Evolutionary conservation across 225 moss, liverwort and hornwort genomes (phyloP), one percentile per base, ranked within the genome.

Genomic region (Anthoceros angustus): DNA sequence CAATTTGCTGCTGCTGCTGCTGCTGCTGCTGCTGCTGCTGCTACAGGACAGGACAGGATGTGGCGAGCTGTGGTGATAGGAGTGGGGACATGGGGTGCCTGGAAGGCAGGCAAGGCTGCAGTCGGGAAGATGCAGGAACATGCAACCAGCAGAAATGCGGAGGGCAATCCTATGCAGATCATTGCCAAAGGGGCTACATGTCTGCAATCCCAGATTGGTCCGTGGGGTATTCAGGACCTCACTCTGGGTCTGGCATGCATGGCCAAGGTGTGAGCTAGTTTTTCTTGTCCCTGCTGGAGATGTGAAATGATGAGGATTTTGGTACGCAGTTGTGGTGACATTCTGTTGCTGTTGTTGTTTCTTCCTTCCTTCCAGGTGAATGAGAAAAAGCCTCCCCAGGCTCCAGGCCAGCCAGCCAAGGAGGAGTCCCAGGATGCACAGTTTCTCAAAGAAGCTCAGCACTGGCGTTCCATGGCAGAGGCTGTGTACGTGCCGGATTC

Each of bases 191-290:
- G 80, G 14, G 78, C 74, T 25, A 82, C 80, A 2, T 69, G 64
- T 16, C 42, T 98, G 69, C 89, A 98, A 43, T 67, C 81, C 2
- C 88, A 86, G 61, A 76, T 92, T 9, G 98, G 98, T 23, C 98
- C 98, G 5, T 98, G 98, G 98, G 89, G 91, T 15, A 69, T 84
- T 5, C 61, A 86, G 25, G 98, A 98, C 68, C 77, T 98, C 50
- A 81, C 77, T 25, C 78, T 98, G 39, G 95, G 95, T 9, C 91
- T 98, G 14, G 77, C 91, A 23, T 91, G 91, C 21, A 84, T 98
- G 64, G 79, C 88, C 10, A 98, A 98, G 89, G 95, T 86, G 63
- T 48, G 12, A 32, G 14, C 23, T 15, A 42, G 66, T 9, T 61
- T 12, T 63, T 18, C 21, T n/a, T 24, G 23, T 23, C 60, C 14